Evolutionary conservation across 1,139 yeast species (phyloP).

Genomic region (Diutina rugosa): DNA sequence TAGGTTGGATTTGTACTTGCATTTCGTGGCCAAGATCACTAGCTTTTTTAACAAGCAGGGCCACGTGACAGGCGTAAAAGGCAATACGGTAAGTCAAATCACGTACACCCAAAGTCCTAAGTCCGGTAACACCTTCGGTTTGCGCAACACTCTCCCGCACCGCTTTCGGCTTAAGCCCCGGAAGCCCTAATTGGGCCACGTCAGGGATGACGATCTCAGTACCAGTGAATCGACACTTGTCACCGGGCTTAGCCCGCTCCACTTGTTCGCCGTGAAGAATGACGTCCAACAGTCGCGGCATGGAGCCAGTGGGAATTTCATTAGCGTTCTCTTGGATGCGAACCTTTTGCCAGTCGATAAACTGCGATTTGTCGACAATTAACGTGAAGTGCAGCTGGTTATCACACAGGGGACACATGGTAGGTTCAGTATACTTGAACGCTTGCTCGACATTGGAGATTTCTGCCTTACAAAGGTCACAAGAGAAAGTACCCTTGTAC

Average conservation of each 20-base stretch:
- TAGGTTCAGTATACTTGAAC: conserved; percentile 91
- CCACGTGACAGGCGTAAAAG: conserved; percentile 81
- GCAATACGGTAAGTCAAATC: conserved; percentile 89
- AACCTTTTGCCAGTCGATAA: conserved; percentile 95
- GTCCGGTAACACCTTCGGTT: conserved; percentile 74
- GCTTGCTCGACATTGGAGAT: conserved; percentile 88
- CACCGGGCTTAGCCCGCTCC: conserved; percentile 97
- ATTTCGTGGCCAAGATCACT: conserved; percentile 15
- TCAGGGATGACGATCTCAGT: conserved; percentile 95
- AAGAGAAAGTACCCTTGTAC: conserved; percentile 74
- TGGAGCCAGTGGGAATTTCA: conserved; percentile 96
- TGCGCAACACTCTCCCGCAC: conserved; percentile 45
- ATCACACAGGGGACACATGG: conserved; percentile 82
- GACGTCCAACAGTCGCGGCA: conserved; percentile 96
- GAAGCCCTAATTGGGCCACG: conserved; percentile 88
- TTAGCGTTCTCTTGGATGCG: conserved; percentile 90
- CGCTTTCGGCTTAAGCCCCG: conserved; percentile 87
- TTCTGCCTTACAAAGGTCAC: conserved; percentile 78
- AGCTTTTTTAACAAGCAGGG: conserved; percentile 40
- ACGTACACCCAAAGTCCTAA: conserved; percentile 81
- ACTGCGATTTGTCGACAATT: conserved; percentile 71
- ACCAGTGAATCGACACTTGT: conserved; percentile 89
- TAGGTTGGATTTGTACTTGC: conserved; percentile 16
- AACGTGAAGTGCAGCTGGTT: conserved; percentile 82
- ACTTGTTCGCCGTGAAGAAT: conserved; percentile 90